These are phyloP conservation scores for Epicoccum sorghinum DNA, from an alignment of 2,329 filamentous ascomycete species.

Conservation along the genomic window DNA sequence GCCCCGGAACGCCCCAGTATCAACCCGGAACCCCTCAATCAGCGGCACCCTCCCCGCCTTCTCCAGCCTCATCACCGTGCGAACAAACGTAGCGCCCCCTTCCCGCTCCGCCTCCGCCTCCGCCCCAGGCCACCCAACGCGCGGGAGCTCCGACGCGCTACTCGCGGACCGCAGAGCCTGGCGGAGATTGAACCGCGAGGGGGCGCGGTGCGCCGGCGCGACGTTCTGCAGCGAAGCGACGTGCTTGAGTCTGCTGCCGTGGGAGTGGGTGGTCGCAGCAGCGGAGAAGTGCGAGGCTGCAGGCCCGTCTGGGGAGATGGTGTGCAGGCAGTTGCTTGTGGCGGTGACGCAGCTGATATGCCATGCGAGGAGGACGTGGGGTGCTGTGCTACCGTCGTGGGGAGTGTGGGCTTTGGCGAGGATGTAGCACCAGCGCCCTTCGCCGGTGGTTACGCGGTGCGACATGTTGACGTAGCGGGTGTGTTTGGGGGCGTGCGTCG, in stretches of 20 bases:
- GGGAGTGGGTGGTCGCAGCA: neutral
- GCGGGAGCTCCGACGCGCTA: slow-evolving; percentile 10
- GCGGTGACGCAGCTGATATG: slow-evolving; percentile 17
- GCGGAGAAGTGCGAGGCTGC: neutral
- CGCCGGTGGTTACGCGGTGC: slow-evolving; percentile 12
- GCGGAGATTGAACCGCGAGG: slow-evolving; percentile 1
- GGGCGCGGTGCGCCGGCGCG: neutral
- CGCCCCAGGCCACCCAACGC: neutral
- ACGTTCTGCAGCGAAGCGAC: slow-evolving; percentile 19
- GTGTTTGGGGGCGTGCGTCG: neutral
- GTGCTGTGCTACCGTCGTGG: neutral
- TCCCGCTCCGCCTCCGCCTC: neutral
- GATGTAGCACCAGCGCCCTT: slow-evolving; percentile 26
- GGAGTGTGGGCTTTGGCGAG: slow-evolving; percentile 13
- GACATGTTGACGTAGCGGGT: neutral
- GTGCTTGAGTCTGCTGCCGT: slow-evolving; percentile 3
- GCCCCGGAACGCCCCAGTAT: slow-evolving; percentile 20
- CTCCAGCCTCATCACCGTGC: slow-evolving; percentile 24
- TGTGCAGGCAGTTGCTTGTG: slow-evolving; percentile 17
- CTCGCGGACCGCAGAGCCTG: slow-evolving; percentile 10
- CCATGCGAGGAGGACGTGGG: slow-evolving; percentile 23
- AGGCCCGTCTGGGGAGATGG: slow-evolving; percentile 8
- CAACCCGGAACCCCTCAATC: slow-evolving; percentile 29
- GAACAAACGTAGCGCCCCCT: slow-evolving; percentile 16
- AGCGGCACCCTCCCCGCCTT: slow-evolving; percentile 28